Evolutionary conservation across 1,284 basidiomycete genomes (phyloP), one percentile per base, ranked within the genome.

Genomic region (Puccinia hordei): DNA sequence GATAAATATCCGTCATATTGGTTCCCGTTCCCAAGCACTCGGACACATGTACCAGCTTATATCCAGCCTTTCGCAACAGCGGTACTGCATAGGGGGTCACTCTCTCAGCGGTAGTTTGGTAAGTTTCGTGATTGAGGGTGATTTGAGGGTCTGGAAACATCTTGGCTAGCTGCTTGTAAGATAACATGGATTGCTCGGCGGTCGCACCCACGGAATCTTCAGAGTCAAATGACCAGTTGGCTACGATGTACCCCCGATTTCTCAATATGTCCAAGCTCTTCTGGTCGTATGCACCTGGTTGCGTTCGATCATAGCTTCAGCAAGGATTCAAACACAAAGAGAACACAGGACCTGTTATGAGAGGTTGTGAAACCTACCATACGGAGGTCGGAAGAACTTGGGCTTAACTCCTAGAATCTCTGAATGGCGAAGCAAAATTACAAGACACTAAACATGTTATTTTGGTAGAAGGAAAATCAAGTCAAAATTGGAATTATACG

Each of bases 361-460:
- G 1, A 73, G 33, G 1, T 27, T 38, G 41, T 59, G 17, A 33
- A 33, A 66, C 78, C 13, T 27, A 73, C 78, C 78, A 66, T 65
- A 80, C 41, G 78, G 78, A 33, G 78, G 55, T 44, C 78, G 55
- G 51, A 80, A 80, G 35, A 51, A 80, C 35, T 73, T 80, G 6
- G 78, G 78, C 41, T 73, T 80, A 8, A 79, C 53, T 59, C 76
- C 76, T 6, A 79, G 66, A 22, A 79, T 79, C 57, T 79, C 76
- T 79, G 27, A 61, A 30, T 35, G 33, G 33, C 15, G 10, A 46
- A 74, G 17, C 55, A 51, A 17, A 44, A 49, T 44, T 44, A 44
- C 35, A 68, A 22, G 27, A 33, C 22, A 22, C 15, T 68, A 73
- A 53, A 38, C 17, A 49, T 46, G 27, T 17, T 24, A n/a, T 22